phyloP scores from a whole-genome alignment of 805 yeast species.

The Priceomyces carsonii region DNA sequence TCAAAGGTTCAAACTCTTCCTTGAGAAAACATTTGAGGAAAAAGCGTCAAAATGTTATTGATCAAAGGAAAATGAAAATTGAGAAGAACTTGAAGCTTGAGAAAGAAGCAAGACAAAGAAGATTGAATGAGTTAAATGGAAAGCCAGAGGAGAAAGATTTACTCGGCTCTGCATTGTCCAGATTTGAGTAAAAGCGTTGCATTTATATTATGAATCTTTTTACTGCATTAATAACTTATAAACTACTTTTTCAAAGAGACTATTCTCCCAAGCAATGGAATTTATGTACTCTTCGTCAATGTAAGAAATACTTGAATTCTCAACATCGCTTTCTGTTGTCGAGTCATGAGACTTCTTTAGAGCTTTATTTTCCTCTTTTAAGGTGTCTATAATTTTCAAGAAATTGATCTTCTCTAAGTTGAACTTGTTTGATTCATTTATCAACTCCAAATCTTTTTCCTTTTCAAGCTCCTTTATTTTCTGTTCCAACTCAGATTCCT shows the following conservation, averaged over 20 bases:
- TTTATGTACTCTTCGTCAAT: constrained; percentile 14
- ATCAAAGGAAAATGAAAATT: constrained; percentile 76
- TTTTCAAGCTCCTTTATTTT: constrained; percentile 1
- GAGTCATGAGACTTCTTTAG: not conserved
- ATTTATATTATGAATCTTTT: constrained; percentile 6
- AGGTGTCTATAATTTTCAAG: constrained; percentile 2
- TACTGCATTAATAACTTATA: constrained; percentile 11
- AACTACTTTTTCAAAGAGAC: constrained; percentile 16
- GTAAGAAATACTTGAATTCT: constrained; percentile 7
- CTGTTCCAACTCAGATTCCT: not conserved
- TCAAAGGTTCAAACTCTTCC: constrained; percentile 79
- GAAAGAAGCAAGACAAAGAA: constrained; percentile 60
- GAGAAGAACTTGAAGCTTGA: constrained; percentile 75
- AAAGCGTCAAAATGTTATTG: constrained; percentile 81
- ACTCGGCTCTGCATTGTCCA: constrained; percentile 48
- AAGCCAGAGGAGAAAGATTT: constrained; percentile 53
- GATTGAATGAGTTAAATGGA: constrained; percentile 45
- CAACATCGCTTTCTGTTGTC: not conserved
- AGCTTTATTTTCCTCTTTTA: constrained; percentile 2
- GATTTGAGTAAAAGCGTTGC: constrained; percentile 39
- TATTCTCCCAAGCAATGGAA: constrained; percentile 24
- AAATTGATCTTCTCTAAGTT: constrained; percentile 5
- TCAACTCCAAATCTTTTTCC: constrained; percentile 4
- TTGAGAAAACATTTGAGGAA: constrained; percentile 78
- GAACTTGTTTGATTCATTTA: constrained; percentile 4